phyloP scores from a whole-genome alignment of 2,329 filamentous ascomycete genomes.

The Fonsecaea multimorphosa region DNA sequence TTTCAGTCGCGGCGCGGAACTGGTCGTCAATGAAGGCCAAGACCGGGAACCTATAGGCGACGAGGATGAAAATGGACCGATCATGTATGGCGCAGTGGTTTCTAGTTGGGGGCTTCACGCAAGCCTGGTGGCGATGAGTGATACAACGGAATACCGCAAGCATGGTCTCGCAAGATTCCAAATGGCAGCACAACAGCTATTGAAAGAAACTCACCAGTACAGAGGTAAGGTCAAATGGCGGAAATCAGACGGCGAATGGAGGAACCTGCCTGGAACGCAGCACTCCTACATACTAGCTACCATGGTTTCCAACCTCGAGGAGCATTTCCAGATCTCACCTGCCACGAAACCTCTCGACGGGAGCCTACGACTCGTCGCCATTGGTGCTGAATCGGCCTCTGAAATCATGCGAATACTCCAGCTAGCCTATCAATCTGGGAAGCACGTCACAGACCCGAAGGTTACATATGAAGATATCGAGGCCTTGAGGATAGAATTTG shows the following conservation, averaged over 20 bases:
- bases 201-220: conserved; percentile 50
- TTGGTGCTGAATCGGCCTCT: conserved; percentile 69
- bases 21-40: conserved; percentile 54
- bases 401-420: conserved; percentile 79
- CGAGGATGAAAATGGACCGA: conserved; percentile 22
- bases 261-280: conserved; percentile 43
- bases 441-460: conserved; percentile 59
- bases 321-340: conserved; percentile 81
- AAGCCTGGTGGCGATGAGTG: conserved; percentile 85
- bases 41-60: conserved; percentile 43
- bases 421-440: conserved; percentile 62
- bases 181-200: conserved; percentile 78
- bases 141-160: conserved; percentile 79
- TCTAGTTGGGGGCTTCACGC: conserved; percentile 91
- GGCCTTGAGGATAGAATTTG: conserved; percentile 68
- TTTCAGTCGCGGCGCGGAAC: conserved; percentile 61
- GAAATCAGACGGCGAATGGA: conserved; percentile 31
- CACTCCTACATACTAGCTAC: conserved; percentile 81
- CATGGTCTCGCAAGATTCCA: conserved; percentile 79
- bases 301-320: conserved; percentile 80
- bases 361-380: conserved; percentile 73
- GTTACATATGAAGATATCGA: conserved; percentile 77
- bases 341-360: conserved; percentile 72
- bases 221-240: conserved; percentile 54
- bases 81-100: conserved; percentile 76